These are phyloP conservation scores for Yarrowia bubula DNA, from an alignment of 805 yeast genomes.

Conservation along the genomic window DNA sequence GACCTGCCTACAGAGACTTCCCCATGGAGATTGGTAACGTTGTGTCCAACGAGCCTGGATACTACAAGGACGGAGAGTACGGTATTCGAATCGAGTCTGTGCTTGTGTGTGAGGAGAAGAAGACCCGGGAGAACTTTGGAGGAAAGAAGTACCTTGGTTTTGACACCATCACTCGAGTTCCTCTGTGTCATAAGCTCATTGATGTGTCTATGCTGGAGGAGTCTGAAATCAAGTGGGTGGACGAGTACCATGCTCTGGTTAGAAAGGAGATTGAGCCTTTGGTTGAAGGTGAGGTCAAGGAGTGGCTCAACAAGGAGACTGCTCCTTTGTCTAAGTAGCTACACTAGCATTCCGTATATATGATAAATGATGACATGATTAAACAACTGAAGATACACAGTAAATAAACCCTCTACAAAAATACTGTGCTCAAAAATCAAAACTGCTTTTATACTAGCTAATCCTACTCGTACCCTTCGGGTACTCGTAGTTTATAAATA, in stretches of 20 bases:
- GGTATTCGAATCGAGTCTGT: slow-evolving; percentile 92
- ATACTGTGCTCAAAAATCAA: too few species aligned
- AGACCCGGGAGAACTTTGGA: slow-evolving; percentile 48
- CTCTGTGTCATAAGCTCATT: slow-evolving; percentile 76
- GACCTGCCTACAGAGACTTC: slow-evolving; percentile 48
- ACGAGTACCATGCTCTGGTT: slow-evolving; percentile 60
- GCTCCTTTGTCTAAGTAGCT: slow-evolving; percentile 35
- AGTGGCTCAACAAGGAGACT: slow-evolving; percentile 74
- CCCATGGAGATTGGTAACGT: slow-evolving; percentile 67
- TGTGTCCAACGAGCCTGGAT: slow-evolving; percentile 92
- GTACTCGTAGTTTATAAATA: too few species aligned
- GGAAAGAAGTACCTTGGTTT: slow-evolving; percentile 63
- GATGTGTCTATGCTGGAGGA: slow-evolving; percentile 53
- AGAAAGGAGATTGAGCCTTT: slow-evolving; percentile 52
- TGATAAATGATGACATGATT: not conserved
- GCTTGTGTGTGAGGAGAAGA: slow-evolving; percentile 51
- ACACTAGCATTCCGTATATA: too few species aligned
- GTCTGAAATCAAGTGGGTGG: slow-evolving; percentile 68
- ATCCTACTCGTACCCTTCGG: too few species aligned
- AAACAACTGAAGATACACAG: too few species aligned
- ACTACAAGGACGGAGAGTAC: slow-evolving; percentile 80
- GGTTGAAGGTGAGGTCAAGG: slow-evolving; percentile 56
- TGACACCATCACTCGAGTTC: slow-evolving; percentile 80
- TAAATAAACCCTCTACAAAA: too few species aligned
- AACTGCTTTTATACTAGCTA: too few species aligned